These are phyloP conservation scores for Symbiotaphrina buchneri DNA, from an alignment of 495 filamentous ascomycete species.

Conservation along the genomic window DNA sequence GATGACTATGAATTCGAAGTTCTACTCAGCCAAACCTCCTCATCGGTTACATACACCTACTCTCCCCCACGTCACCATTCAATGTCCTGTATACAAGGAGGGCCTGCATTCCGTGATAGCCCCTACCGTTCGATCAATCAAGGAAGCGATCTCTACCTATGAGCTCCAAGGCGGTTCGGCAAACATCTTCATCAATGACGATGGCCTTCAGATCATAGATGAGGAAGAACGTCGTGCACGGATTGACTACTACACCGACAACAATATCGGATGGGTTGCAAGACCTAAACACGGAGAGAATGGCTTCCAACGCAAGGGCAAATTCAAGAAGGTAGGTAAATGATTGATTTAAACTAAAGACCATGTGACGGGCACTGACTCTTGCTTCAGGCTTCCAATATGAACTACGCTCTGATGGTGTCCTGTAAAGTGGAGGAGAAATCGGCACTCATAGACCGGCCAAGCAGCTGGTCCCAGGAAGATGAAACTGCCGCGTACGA, in stretches of 20 bases:
- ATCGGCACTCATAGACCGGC: conserved; percentile 28
- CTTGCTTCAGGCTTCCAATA: conserved; percentile 37
- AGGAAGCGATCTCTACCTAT: conserved; percentile 55
- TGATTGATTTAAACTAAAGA: background rate
- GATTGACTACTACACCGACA: conserved; percentile 41
- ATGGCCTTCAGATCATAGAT: conserved; percentile 46
- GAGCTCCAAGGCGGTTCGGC: conserved; percentile 62
- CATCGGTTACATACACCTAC: conserved; percentile 24
- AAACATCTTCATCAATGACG: conserved; percentile 66
- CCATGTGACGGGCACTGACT: background rate
- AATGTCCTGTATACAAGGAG: conserved; percentile 56
- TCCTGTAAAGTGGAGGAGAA: conserved; percentile 55
- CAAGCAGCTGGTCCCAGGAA: conserved; percentile 38
- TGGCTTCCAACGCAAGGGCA: conserved; percentile 20
- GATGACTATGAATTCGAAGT: conserved; percentile 52
- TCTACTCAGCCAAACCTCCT: conserved; percentile 46
- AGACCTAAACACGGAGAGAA: conserved; percentile 42
- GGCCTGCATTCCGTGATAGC: conserved; percentile 39
- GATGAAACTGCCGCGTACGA: conserved; percentile 53
- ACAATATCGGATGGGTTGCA: conserved; percentile 65
- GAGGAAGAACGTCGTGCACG: conserved; percentile 42
- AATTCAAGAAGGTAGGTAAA: conserved; percentile 34
- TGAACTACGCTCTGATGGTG: conserved; percentile 63
- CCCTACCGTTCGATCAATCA: conserved; percentile 46
- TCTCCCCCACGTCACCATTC: conserved; percentile 47